These are phyloP conservation scores for Stygiomarasmius scandens DNA, from an alignment of 1,284 basidiomycete species.

Conservation along the genomic window DNA sequence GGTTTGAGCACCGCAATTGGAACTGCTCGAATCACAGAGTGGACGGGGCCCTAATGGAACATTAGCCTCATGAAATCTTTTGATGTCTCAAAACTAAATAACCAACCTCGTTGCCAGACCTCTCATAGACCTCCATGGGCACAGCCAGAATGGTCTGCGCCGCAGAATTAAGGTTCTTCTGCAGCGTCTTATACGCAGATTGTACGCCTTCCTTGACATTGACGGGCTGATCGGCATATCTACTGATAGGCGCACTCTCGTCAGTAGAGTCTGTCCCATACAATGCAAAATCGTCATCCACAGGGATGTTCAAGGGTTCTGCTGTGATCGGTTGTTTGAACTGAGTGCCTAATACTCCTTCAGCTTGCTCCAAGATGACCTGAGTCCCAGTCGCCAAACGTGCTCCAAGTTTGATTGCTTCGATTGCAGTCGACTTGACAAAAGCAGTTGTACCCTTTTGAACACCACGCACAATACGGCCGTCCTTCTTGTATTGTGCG, in stretches of 20 bases:
- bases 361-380: slow-evolving; percentile 88
- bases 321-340: slow-evolving; percentile 67
- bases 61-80: slow-evolving; percentile 7
- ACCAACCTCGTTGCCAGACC: slow-evolving; percentile 82
- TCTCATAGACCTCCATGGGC: slow-evolving; percentile 98
- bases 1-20: slow-evolving; percentile 96
- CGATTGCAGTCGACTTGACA: slow-evolving; percentile 90
- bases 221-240: slow-evolving; percentile 88
- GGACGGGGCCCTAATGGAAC: slow-evolving; percentile 74
- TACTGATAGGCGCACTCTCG: slow-evolving; percentile 66
- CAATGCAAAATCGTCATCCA: slow-evolving; percentile 22
- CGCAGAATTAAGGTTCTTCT: slow-evolving; percentile 85
- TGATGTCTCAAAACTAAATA: not conserved
- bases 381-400: slow-evolving; percentile 88
- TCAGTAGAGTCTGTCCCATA: slow-evolving; percentile 40
- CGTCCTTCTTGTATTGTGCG: slow-evolving; percentile 96
- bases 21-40: slow-evolving; percentile 92
- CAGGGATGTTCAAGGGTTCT: slow-evolving; percentile 59
- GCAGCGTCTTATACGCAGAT: slow-evolving; percentile 85
- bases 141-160: slow-evolving; percentile 98
- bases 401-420: slow-evolving; percentile 95
- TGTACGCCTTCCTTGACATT: slow-evolving; percentile 88
- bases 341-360: slow-evolving; percentile 86
- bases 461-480: slow-evolving; percentile 89
- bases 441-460: slow-evolving; percentile 93